phyloP scores from a whole-genome alignment of 768 basidiomycete genomes.

The Cyclocybe cylindracea region DNA sequence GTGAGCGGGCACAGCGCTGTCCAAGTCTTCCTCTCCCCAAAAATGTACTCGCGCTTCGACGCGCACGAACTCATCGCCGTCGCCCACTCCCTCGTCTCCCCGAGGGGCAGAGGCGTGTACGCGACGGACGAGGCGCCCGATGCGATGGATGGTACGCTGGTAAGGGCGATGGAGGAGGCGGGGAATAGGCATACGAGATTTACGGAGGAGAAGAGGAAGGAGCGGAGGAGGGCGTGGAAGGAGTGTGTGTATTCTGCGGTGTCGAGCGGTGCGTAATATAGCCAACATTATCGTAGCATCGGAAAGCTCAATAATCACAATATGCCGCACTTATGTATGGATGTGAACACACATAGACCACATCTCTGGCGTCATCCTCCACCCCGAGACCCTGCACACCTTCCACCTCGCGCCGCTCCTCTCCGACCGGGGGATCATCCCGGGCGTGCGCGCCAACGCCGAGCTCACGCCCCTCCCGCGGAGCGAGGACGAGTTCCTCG shows the following conservation, averaged over 20 bases:
- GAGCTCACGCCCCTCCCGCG: conserved; percentile 46
- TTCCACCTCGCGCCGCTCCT: conserved; percentile 50
- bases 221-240: conserved; percentile 44
- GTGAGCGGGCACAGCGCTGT: conserved; percentile 13
- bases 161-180: conserved; percentile 31
- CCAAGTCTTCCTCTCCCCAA: conserved; percentile 37
- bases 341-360: conserved; percentile 30
- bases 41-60: conserved; percentile 37
- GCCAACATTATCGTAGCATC: not conserved
- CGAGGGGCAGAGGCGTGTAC: conserved; percentile 52
- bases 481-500: conserved; percentile 45
- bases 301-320: too few species aligned
- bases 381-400: conserved; percentile 47
- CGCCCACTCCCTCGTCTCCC: conserved; percentile 45
- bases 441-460: conserved; percentile 51
- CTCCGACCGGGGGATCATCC: conserved; percentile 44
- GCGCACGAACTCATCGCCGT: conserved; percentile 44
- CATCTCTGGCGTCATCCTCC: conserved; percentile 55
- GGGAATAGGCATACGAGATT: conserved; percentile 21
- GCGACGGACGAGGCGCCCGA: conserved; percentile 56
- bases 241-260: conserved; percentile 43
- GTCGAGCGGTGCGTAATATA: conserved; percentile 32
- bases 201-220: conserved; percentile 36
- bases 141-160: conserved; percentile 38
- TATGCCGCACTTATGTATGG: too few species aligned